Evolutionary conservation across 495 filamentous ascomycete genomes (phyloP).

Genomic region (Penicillium turbatum): DNA sequence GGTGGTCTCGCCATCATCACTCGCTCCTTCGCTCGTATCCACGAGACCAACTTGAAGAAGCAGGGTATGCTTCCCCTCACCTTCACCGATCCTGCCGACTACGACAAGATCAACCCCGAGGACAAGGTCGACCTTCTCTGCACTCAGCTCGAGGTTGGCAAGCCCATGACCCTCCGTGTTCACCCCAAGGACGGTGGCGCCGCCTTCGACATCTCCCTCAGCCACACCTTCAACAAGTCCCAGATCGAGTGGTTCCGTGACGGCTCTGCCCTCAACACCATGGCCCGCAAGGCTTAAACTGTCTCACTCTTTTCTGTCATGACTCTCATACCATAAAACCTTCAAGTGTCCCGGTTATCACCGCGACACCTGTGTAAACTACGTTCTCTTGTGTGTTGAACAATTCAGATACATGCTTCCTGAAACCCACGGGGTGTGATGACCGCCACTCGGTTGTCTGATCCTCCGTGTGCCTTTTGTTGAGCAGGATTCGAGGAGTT

Average conservation of each 20-base stretch:
- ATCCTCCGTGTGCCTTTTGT: conserved; percentile 17
- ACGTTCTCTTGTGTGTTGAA: conserved; percentile 12
- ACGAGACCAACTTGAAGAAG: conserved; percentile 99
- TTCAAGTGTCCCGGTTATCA: conserved; percentile 6
- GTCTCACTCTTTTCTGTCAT: neutral
- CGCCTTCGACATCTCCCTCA: conserved; percentile 75
- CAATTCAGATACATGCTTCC: conserved; percentile 10
- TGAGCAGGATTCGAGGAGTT: conserved; percentile 34
- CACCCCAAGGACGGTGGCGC: conserved; percentile 77
- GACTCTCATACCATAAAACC: conserved; percentile 5
- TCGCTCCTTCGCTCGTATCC: conserved; percentile 95
- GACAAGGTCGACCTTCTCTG: conserved; percentile 88
- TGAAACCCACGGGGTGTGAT: neutral
- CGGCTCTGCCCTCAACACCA: conserved; percentile 94
- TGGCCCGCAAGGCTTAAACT: conserved; percentile 70
- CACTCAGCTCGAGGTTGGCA: conserved; percentile 88
- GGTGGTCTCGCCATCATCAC: conserved; percentile 97
- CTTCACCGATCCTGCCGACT: conserved; percentile 91
- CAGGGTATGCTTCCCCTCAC: conserved; percentile 99
- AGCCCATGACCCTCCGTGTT: conserved; percentile 87
- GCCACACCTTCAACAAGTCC: conserved; percentile 93
- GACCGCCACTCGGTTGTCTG: conserved; percentile 1
- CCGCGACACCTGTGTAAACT: conserved; percentile 8
- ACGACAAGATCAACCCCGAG: conserved; percentile 91
- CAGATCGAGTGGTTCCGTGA: conserved; percentile 99